Evolutionary conservation across 768 basidiomycete genomes (phyloP).

Genomic region (Lyophyllum shimeji): DNA sequence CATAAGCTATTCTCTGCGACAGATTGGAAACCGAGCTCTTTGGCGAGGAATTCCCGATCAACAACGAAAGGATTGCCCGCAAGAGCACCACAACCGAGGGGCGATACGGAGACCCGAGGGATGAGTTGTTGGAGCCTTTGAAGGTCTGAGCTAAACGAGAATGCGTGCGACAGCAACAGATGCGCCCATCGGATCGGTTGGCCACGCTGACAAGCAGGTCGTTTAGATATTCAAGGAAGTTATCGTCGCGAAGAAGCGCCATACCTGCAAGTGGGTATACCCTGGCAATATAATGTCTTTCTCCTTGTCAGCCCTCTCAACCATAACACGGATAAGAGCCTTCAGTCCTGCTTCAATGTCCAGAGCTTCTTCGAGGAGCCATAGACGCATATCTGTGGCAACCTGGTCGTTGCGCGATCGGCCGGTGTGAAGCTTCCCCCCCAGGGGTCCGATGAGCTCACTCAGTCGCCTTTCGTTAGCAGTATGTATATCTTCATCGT

Average conservation of each 20-base stretch:
- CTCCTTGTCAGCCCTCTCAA: conserved; percentile 91
- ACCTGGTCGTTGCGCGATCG: conserved; percentile 98
- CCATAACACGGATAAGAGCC: conserved; percentile 83
- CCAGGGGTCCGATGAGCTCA: conserved; percentile 89
- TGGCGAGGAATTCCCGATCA: conserved; percentile 89
- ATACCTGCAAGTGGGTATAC: conserved; percentile 95
- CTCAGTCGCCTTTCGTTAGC: conserved; percentile 95
- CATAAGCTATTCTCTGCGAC: conserved; percentile 96
- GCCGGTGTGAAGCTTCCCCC: conserved; percentile 96
- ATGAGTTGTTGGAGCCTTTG: conserved; percentile 80
- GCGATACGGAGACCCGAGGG: conserved; percentile 90
- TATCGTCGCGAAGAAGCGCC: background rate
- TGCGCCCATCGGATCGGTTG: conserved; percentile 99
- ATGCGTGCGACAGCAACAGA: conserved; percentile 91
- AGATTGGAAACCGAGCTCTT: conserved; percentile 85
- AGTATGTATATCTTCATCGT: conserved; percentile 99
- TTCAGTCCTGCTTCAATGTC: conserved; percentile 69
- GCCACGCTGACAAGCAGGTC: conserved; percentile 61
- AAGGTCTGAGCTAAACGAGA: conserved; percentile 89
- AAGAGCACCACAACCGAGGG: conserved; percentile 91
- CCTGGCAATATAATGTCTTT: conserved; percentile 90
- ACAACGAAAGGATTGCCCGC: conserved; percentile 96
- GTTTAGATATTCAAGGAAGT: background rate
- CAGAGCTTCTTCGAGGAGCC: conserved; percentile 81
- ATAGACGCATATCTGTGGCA: conserved; percentile 96